Conservation (phyloP, 2,329 filamentous ascomycete genomes). For the Ceratocystis diversiconidia region DNA sequence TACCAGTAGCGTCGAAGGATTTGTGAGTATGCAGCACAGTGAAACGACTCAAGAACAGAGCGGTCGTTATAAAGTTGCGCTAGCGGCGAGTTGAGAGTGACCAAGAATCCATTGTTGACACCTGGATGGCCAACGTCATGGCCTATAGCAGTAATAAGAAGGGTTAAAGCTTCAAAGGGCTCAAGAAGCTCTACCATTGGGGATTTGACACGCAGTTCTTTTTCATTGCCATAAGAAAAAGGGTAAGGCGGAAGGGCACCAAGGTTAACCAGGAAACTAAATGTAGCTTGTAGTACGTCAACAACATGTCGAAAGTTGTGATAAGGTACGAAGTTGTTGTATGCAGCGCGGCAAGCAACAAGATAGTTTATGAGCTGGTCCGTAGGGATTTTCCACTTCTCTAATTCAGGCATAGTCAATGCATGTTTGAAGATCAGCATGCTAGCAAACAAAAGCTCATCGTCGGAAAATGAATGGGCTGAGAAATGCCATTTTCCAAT, state of each 20-base stretch:
- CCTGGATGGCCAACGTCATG: constrained; percentile 96
- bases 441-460: constrained; percentile 78
- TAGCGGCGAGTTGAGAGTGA: constrained; percentile 79
- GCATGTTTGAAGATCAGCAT: constrained; percentile 83
- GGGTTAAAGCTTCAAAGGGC: constrained; percentile 75
- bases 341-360: constrained; percentile 78
- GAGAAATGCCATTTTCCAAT: constrained; percentile 77
- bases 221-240: constrained; percentile 20
- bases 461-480: constrained; percentile 77
- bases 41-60: constrained; percentile 91
- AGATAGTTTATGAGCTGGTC: constrained; percentile 76
- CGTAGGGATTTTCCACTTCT: constrained; percentile 63
- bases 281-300: constrained; percentile 87
- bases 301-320: constrained; percentile 98
- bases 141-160: constrained; percentile 90
- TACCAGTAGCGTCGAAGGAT: constrained; percentile 91
- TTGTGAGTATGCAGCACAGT: constrained; percentile 92
- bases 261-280: constrained; percentile 73
- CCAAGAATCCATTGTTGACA: constrained; percentile 93
- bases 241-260: constrained; percentile 60
- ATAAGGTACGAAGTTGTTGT: constrained; percentile 91
- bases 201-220: constrained; percentile 33
- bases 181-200: constrained; percentile 62
- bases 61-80: constrained; percentile 95
- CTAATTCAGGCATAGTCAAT: constrained; percentile 64